These are phyloP conservation scores for Xylaria telfairii DNA, from an alignment of 495 filamentous ascomycete genomes.

Conservation along the genomic window DNA sequence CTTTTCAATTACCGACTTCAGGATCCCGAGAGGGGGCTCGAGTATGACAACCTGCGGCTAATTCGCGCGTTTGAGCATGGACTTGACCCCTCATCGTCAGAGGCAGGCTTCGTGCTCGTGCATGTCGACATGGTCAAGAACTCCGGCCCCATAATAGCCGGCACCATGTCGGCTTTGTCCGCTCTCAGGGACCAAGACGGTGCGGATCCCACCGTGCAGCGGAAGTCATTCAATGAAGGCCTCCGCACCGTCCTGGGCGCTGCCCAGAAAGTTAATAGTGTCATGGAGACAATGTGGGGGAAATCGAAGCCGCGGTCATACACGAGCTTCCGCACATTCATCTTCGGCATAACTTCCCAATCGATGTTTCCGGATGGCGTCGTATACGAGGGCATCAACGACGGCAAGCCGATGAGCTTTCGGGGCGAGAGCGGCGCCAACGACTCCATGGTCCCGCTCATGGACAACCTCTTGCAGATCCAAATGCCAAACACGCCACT, in stretches of 20 bases:
- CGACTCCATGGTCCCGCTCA: conserved; percentile 84
- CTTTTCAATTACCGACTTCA: conserved; percentile 85
- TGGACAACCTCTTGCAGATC: conserved; percentile 81
- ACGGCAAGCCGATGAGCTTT: conserved; percentile 70
- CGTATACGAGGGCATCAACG: conserved; percentile 80
- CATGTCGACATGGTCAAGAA: conserved; percentile 83
- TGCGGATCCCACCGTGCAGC: conserved; percentile 33
- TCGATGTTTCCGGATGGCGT: conserved; percentile 92
- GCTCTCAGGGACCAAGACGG: conserved; percentile 52
- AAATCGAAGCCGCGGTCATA: conserved; percentile 80
- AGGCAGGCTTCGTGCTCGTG: conserved; percentile 87
- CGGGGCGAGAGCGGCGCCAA: conserved; percentile 90
- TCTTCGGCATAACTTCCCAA: conserved; percentile 89
- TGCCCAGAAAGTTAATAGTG: conserved; percentile 72
- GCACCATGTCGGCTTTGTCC: conserved; percentile 67
- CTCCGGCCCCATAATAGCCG: conserved; percentile 72
- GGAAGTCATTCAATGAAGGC: conserved; percentile 66
- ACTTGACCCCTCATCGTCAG: conserved; percentile 82
- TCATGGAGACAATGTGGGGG: conserved; percentile 90
- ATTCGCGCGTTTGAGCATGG: conserved; percentile 90
- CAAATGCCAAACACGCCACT: conserved; percentile 83
- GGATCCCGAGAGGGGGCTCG: conserved; percentile 67
- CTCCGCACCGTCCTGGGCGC: conserved; percentile 65
- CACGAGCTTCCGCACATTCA: conserved; percentile 87
- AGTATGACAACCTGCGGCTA: conserved; percentile 80